A percentile compares a stretch with the other conserved stretches of the same genome.
Conservation (phyloP, 2,329 filamentous ascomycete genomes). For the Shiraia bambusicola region DNA sequence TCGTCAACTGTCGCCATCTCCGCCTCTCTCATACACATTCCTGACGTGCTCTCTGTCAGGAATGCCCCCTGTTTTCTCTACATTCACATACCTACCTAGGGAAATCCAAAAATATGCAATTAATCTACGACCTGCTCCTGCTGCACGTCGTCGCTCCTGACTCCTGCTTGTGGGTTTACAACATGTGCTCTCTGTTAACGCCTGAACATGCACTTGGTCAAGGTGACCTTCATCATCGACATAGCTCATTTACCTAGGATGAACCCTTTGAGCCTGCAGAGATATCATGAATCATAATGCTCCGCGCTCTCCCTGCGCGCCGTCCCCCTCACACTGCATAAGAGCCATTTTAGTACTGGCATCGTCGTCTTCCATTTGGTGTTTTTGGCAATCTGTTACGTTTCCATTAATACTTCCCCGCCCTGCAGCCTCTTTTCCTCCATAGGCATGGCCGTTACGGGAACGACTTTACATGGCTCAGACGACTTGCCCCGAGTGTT, state of each 20-base stretch:
- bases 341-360: conserved; percentile 18
- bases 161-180: too few species aligned
- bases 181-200: not conserved
- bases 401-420: conserved; percentile 41
- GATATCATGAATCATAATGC: conserved; percentile 26
- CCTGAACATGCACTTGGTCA: not conserved
- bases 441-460: conserved; percentile 28
- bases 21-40: conserved; percentile 1
- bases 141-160: too few species aligned
- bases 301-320: conserved; percentile 14
- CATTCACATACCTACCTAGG: not conserved
- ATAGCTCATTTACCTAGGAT: not conserved
- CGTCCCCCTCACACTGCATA: conserved; percentile 19
- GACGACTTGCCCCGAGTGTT: conserved; percentile 21
- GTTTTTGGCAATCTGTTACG: conserved; percentile 40
- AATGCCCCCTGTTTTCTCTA: not conserved
- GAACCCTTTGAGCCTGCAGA: conserved; percentile 10
- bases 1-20: conserved; percentile 7
- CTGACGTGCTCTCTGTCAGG: not conserved
- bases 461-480: conserved; percentile 38
- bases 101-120: not conserved
- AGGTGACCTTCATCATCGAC: not conserved
- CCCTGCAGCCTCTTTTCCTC: conserved; percentile 29
- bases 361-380: conserved; percentile 20
- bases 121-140: too few species aligned